Evolutionary conservation across 192 early-diverging fungal species (phyloP).

Genomic region (Gryganskiella cystojenkinii): DNA sequence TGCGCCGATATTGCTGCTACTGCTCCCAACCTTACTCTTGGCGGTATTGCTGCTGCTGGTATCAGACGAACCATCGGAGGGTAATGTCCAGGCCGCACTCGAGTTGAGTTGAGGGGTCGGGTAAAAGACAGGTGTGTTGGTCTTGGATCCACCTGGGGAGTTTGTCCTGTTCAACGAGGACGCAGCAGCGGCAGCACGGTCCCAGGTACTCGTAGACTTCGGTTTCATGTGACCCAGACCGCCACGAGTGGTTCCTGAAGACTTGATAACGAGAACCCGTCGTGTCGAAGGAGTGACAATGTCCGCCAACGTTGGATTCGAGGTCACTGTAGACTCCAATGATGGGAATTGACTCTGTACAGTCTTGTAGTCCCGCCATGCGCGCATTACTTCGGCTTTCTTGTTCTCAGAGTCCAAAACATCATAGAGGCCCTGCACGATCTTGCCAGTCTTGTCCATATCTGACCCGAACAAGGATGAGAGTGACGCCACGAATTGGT

Average conservation of each 20-base stretch:
- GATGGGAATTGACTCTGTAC: conserved; percentile 52
- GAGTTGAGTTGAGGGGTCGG: conserved; percentile 49
- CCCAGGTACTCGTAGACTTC: conserved; percentile 58
- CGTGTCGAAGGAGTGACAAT: conserved; percentile 57
- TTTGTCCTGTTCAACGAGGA: conserved; percentile 32
- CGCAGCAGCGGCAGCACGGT: conserved; percentile 58
- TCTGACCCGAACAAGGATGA: conserved; percentile 50
- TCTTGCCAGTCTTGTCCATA: conserved; percentile 55
- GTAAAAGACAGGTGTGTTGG: conserved; percentile 32
- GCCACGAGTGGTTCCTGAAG: conserved; percentile 63
- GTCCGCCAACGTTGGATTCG: conserved; percentile 37
- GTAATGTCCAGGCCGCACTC: conserved; percentile 27
- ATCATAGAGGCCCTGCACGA: conserved; percentile 62
- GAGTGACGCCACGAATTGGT: conserved; percentile 56
- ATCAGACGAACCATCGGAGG: not conserved
- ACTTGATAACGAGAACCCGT: conserved; percentile 80
- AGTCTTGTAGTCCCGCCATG: conserved; percentile 75
- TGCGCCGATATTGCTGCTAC: not conserved
- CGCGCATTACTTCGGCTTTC: conserved; percentile 67
- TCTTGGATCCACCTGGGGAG: conserved; percentile 27
- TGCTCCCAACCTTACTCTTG: not conserved
- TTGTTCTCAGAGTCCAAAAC: conserved; percentile 63
- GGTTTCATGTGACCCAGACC: conserved; percentile 51
- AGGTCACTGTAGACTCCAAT: conserved; percentile 21
- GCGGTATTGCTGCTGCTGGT: conserved; percentile 1